phyloP scores from a whole-genome alignment of 768 basidiomycete species.

The Hygrophoropsis aurantiaca region DNA sequence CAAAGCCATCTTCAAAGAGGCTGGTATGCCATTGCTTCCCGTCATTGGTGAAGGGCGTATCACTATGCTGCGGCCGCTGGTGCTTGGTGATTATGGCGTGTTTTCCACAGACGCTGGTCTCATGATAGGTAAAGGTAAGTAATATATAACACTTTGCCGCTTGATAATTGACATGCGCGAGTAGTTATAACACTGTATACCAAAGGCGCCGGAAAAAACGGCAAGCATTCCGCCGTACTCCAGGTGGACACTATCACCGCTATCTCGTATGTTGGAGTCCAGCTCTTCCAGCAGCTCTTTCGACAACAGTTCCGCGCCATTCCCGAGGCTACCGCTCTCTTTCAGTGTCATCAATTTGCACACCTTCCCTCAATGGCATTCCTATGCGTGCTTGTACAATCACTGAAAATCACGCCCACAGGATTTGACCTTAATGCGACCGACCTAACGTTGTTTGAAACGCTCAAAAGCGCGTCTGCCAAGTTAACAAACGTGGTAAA shows the following conservation, averaged over 20 bases:
- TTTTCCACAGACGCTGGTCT: slow-evolving; percentile 6
- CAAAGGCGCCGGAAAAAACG: slow-evolving; percentile 5
- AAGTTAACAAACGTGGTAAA: too few species aligned
- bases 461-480: too few species aligned
- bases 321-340: slow-evolving; percentile 7
- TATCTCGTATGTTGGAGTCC: slow-evolving; percentile 17
- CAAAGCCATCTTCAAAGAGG: slow-evolving; percentile 6
- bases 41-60: slow-evolving; percentile 9
- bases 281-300: slow-evolving; percentile 14
- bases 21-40: slow-evolving; percentile 2
- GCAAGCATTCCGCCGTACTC: slow-evolving; percentile 14
- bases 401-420: too few species aligned
- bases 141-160: neutral
- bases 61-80: slow-evolving; percentile 3
- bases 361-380: slow-evolving; percentile 14
- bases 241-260: slow-evolving; percentile 9
- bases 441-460: too few species aligned
- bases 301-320: slow-evolving; percentile 11
- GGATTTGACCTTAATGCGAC: too few species aligned
- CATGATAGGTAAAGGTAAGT: slow-evolving; percentile 7
- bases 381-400: neutral
- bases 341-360: slow-evolving; percentile 15
- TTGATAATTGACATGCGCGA: too few species aligned
- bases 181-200: neutral
- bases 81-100: slow-evolving; percentile 8